A percentile compares a stretch with the other conserved stretches of the same genome.
These are phyloP conservation scores for Trichophyton schoenleinii DNA, from an alignment of 2,329 filamentous ascomycete species.

Conservation along the genomic window DNA sequence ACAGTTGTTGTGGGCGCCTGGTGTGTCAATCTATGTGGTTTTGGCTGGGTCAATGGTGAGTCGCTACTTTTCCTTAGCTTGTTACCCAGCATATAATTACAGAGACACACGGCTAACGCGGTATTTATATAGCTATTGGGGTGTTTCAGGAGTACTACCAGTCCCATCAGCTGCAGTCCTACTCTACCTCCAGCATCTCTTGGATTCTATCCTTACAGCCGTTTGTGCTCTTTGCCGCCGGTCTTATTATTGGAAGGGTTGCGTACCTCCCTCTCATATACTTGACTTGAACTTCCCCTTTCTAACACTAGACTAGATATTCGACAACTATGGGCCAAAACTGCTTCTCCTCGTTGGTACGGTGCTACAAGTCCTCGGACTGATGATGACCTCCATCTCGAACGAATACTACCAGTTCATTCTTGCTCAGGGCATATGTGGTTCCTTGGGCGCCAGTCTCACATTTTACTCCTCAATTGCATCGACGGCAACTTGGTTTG, in stretches of 20 bases:
- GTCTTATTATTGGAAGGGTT: conserved; percentile 12
- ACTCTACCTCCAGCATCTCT: conserved; percentile 43
- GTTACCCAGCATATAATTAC: neutral
- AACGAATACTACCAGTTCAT: conserved; percentile 46
- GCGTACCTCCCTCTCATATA: neutral
- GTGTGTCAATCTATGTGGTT: conserved; percentile 37
- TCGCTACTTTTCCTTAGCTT: neutral
- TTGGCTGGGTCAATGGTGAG: conserved; percentile 41
- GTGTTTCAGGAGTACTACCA: conserved; percentile 50
- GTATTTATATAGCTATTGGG: conserved; percentile 29
- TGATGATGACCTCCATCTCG: conserved; percentile 47
- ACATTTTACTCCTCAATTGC: conserved; percentile 37
- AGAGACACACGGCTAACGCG: neutral
- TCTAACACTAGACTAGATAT: conserved; percentile 40
- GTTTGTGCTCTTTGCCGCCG: conserved; percentile 42
- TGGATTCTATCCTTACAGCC: conserved; percentile 49
- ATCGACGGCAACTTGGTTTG: conserved; percentile 41
- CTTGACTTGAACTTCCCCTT: neutral
- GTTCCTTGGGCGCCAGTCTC: conserved; percentile 38
- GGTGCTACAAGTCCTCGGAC: conserved; percentile 44
- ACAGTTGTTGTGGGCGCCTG: conserved; percentile 39
- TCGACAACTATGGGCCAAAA: conserved; percentile 51
- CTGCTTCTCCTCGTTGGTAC: conserved; percentile 40
- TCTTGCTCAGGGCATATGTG: conserved; percentile 43
- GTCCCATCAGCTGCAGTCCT: conserved; percentile 35